Percentiles rank a stretch among this genome's conserved stretches.
These are phyloP conservation scores for Camellia japonica DNA, from an alignment of 148 eudicot species.

Conservation along the genomic window DNA sequence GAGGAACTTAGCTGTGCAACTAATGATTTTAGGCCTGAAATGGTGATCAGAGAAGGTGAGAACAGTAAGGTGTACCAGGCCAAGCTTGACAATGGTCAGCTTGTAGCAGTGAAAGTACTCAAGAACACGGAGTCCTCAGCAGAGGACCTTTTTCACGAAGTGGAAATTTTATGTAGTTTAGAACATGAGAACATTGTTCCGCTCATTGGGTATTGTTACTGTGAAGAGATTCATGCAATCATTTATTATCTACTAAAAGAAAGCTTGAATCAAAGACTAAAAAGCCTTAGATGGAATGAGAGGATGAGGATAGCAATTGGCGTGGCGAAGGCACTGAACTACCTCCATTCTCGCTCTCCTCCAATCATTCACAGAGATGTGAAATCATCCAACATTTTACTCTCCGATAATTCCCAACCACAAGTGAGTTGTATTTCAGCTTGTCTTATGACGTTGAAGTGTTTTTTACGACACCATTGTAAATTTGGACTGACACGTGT, in stretches of 20 bases:
- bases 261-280: constrained; percentile 25
- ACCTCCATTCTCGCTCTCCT: constrained; percentile 36
- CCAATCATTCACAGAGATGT: constrained; percentile 32
- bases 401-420: constrained; percentile 29
- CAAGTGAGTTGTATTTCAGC: constrained; percentile 21
- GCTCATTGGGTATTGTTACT: constrained; percentile 31
- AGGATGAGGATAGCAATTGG: constrained; percentile 35
- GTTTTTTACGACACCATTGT: too few relatives aligned
- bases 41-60: constrained; percentile 31
- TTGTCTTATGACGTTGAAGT: not conserved
- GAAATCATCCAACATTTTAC: constrained; percentile 35
- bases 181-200: constrained; percentile 28
- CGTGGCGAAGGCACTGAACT: constrained; percentile 32
- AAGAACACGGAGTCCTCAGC: constrained; percentile 12
- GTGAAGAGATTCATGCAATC: constrained; percentile 25
- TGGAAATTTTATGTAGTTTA: constrained; percentile 28
- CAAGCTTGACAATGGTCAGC: constrained; percentile 16
- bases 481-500: too few relatives aligned
- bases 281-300: constrained; percentile 27
- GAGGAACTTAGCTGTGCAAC: constrained; percentile 28
- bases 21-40: constrained; percentile 17
- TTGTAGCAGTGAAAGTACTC: constrained; percentile 32
- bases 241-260: constrained; percentile 24
- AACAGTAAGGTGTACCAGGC: constrained; percentile 29
- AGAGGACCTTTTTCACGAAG: constrained; percentile 26